These are phyloP conservation scores for Sporisorium graminicola DNA, from an alignment of 1,284 basidiomycete genomes.

Conservation along the genomic window DNA sequence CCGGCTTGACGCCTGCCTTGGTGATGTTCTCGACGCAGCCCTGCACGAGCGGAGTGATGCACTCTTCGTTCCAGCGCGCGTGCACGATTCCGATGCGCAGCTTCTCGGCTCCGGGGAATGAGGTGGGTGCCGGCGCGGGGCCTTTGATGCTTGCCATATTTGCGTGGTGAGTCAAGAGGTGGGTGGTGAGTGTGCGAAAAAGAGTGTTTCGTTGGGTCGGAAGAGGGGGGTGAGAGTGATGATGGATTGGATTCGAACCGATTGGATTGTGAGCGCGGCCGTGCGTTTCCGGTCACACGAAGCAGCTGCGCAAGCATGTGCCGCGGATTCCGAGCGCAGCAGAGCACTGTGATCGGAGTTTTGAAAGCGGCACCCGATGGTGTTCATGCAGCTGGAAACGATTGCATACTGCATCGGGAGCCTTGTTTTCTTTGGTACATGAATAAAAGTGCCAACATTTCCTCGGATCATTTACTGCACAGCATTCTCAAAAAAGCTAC, in stretches of 20 bases:
- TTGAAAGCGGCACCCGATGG: neutral
- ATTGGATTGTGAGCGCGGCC: neutral
- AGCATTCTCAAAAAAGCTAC: too few relatives aligned
- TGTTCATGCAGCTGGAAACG: too few relatives aligned
- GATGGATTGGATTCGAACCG: too few relatives aligned
- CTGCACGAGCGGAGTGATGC: slow-evolving; percentile 84
- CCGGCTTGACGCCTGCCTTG: slow-evolving; percentile 85
- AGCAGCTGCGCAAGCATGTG: too few relatives aligned
- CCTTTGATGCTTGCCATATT: slow-evolving; percentile 63
- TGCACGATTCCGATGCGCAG: slow-evolving; percentile 68
- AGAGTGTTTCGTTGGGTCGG: too few relatives aligned
- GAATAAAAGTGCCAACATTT: neutral
- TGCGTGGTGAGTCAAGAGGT: neutral
- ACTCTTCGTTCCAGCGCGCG: slow-evolving; percentile 81
- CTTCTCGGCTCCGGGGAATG: slow-evolving; percentile 60
- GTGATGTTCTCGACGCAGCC: slow-evolving; percentile 83
- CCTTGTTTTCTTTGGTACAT: too few relatives aligned
- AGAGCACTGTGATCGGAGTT: neutral
- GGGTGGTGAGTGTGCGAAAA: neutral
- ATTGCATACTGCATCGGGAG: neutral
- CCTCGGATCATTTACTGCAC: neutral
- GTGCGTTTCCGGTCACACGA: neutral
- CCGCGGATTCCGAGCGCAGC: slow-evolving; percentile 1
- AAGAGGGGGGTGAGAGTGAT: neutral
- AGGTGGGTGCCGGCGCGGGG: slow-evolving; percentile 63